Evolutionary conservation across 257 asterid genomes (phyloP).

Genomic region (Haberlea rhodopensis): DNA sequence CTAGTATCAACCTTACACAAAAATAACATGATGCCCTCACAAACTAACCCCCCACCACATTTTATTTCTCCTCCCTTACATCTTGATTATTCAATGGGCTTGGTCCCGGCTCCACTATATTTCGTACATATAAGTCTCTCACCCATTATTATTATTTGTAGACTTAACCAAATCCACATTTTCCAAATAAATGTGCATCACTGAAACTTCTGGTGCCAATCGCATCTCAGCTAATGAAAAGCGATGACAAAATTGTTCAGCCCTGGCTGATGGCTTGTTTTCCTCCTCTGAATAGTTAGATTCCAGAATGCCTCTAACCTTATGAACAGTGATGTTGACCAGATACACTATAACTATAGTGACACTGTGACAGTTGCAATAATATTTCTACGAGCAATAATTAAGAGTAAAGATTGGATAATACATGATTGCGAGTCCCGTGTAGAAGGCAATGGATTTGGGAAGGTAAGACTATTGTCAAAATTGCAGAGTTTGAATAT

Average conservation of each 20-base stretch:
- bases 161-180: slow-evolving; percentile 53
- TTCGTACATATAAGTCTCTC: no score
- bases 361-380: slow-evolving; percentile 27
- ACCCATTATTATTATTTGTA: slow-evolving; percentile 44
- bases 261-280: no score
- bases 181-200: slow-evolving; percentile 35
- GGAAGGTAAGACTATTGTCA: slow-evolving; percentile 48
- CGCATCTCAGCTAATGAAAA: slow-evolving; percentile 46
- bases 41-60: no score
- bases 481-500: slow-evolving; percentile 55
- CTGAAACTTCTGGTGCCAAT: slow-evolving; percentile 40
- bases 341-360: slow-evolving; percentile 27
- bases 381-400: slow-evolving; percentile 29
- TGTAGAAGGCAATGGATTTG: slow-evolving; percentile 24
- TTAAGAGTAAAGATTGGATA: background rate
- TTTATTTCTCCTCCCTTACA: no score
- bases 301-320: slow-evolving; percentile 33
- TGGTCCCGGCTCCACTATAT: no score
- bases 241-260: slow-evolving; percentile 32
- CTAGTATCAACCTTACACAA: no score
- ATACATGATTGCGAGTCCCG: slow-evolving; percentile 14
- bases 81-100: no score
- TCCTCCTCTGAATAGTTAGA: slow-evolving; percentile 20
- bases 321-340: slow-evolving; percentile 30
- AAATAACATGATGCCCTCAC: no score